A percentile compares a stretch with the other conserved stretches of the same genome.
These are phyloP conservation scores for Fusarium circinatum DNA, from an alignment of 2,329 filamentous ascomycete species.

Conservation along the genomic window DNA sequence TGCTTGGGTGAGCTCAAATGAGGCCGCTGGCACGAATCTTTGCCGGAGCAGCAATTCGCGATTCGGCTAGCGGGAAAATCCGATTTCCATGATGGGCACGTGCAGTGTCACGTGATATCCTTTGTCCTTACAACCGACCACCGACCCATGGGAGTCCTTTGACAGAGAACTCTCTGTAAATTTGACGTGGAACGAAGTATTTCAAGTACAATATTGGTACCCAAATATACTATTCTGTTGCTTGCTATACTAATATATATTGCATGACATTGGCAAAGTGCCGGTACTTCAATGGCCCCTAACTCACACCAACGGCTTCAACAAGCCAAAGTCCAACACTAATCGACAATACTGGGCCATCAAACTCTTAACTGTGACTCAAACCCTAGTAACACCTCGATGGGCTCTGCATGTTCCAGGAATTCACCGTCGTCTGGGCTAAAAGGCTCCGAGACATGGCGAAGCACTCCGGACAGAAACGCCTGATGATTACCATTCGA, in stretches of 20 bases:
- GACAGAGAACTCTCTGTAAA: neutral
- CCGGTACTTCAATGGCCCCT: neutral
- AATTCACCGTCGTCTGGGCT: neutral
- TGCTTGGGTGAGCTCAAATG: conserved; percentile 56
- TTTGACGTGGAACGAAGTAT: neutral
- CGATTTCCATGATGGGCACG: conserved; percentile 47
- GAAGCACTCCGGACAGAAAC: conserved; percentile 15
- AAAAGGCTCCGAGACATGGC: neutral
- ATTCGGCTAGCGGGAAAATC: conserved; percentile 55
- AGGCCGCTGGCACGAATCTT: conserved; percentile 61
- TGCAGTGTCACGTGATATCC: conserved; percentile 46
- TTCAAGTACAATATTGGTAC: too few species aligned
- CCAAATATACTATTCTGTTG: neutral
- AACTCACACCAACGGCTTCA: neutral
- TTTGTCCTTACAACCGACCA: neutral
- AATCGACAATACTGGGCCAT: neutral
- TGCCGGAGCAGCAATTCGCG: conserved; percentile 53
- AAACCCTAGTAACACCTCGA: conserved; percentile 10
- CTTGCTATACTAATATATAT: neutral
- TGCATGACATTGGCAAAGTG: neutral
- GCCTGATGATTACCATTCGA: neutral
- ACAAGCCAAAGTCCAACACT: neutral
- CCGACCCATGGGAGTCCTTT: neutral
- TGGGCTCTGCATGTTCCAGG: neutral
- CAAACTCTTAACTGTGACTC: neutral